These are phyloP conservation scores for Cladosporium oxysporum DNA, from an alignment of 2,329 filamentous ascomycete genomes.

Conservation along the genomic window DNA sequence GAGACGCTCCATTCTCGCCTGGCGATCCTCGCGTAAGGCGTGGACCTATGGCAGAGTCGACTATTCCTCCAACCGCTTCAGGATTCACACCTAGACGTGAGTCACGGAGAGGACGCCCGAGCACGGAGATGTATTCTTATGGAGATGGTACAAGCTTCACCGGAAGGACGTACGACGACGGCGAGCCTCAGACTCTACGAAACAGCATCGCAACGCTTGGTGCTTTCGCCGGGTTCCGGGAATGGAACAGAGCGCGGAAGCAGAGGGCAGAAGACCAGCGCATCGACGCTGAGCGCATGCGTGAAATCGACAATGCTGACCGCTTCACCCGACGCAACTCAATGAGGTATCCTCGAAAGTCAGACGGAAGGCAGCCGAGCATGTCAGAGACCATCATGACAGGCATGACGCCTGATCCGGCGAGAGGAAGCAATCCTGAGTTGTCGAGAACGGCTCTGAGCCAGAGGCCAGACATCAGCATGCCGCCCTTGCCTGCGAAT, in stretches of 20 bases:
- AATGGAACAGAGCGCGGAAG: constrained; percentile 53
- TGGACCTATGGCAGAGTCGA: constrained; percentile 13
- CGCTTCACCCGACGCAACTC: constrained; percentile 37
- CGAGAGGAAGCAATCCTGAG: constrained; percentile 48
- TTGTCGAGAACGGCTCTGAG: constrained; percentile 41
- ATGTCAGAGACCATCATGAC: constrained; percentile 36
- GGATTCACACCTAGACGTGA: constrained; percentile 17
- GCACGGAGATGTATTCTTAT: constrained; percentile 21
- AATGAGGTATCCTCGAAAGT: constrained; percentile 32
- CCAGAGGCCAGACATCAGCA: constrained; percentile 26
- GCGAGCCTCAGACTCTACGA: constrained; percentile 40
- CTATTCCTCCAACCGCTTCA: constrained; percentile 36
- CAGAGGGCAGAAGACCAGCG: constrained; percentile 62
- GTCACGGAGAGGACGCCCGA: constrained; percentile 15
- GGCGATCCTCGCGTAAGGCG: constrained; percentile 22
- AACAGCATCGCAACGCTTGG: constrained; percentile 51
- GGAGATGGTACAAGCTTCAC: constrained; percentile 43
- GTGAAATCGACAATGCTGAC: constrained; percentile 46
- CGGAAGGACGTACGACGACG: constrained; percentile 26
- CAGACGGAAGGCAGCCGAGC: constrained; percentile 34
- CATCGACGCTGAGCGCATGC: constrained; percentile 55
- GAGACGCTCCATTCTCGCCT: constrained; percentile 53
- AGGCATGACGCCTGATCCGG: constrained; percentile 37
- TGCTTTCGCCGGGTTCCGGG: constrained; percentile 37
- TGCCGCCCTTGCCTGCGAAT: constrained; percentile 38